Base-by-base conservation (phyloP, 208 protist genomes). In the Acanthamoeba quina region DNA sequence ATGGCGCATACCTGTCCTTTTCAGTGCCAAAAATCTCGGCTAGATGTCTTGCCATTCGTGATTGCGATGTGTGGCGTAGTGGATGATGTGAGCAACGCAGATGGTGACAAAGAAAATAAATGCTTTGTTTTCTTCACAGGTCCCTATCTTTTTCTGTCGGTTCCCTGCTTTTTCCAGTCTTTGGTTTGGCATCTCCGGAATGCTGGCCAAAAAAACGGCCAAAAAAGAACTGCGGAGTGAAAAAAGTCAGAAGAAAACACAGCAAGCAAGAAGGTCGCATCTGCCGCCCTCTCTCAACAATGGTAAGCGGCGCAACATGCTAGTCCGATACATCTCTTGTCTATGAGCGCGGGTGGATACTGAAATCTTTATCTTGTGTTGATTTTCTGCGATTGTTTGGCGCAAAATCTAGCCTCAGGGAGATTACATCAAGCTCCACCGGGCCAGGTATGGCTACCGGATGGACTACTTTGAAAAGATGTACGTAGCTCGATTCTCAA, bases 381-480 rank as follows among this genome's bases (percentile, higher is more conserved):
- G 11, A 29, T 72, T 13, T n/a, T 37, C 34, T 37, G 64, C 10
- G 64, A 72, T 72, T 72, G 11, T 5, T 52, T 82, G 24, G 41
- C 41, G 13, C 19, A 44, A 82, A 89, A 47, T 47, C 44, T 86
- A 95, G 99, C 98, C 99, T 94, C 99, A 99, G 97, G 99, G 99
- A 94, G 99, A 99, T 95, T 99, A 99, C 95, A 99, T 99, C 97
- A 99, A 99, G 96, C 97, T 99, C 82, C 97, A 98, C 92, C 97
- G 98, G 95, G 99, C 99, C 98, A 98, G 99, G 76, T 98, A 99
- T 96, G 99, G 99, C 78, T 96, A 98, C 76, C 98, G 99, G 15
- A 96, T 99, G 41, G 99, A 99, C 97, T 97, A 99, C 95, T 98
- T 98, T 47, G 99, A 99, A 97, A 97, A 98, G 29, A 29, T 83